A percentile compares a stretch with the other conserved stretches of the same genome.
Conservation (phyloP, 2,329 filamentous ascomycete genomes). For the Diaporthe aspalathi region DNA sequence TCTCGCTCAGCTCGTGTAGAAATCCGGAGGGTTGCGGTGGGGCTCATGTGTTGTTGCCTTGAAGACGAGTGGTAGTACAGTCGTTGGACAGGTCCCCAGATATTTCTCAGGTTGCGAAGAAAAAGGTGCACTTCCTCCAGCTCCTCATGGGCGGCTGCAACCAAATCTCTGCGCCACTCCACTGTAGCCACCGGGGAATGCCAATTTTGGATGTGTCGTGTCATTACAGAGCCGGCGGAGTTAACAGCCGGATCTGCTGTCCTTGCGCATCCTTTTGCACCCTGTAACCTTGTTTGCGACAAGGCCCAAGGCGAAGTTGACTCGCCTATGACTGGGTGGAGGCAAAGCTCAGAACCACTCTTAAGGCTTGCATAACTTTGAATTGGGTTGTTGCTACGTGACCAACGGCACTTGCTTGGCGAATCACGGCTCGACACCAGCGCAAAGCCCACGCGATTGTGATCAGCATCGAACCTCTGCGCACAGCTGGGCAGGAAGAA, state of each 20-base stretch:
- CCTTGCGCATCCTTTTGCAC: neutral
- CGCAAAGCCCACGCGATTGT: neutral
- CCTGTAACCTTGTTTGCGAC: conserved; percentile 19
- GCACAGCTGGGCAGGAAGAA: neutral
- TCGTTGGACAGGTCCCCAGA: neutral
- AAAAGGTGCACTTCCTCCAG: neutral
- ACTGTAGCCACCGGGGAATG: neutral
- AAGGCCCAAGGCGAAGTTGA: neutral
- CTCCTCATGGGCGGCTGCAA: neutral
- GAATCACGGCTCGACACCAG: conserved; percentile 9
- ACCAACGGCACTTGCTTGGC: conserved; percentile 4
- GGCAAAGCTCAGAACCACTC: neutral
- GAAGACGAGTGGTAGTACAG: neutral
- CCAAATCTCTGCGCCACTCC: neutral
- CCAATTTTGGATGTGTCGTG: conserved; percentile 8
- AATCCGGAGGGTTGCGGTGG: neutral
- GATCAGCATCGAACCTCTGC: neutral
- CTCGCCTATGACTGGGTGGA: neutral
- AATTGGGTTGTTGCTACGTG: conserved; percentile 28
- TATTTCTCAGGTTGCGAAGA: neutral
- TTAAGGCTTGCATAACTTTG: neutral
- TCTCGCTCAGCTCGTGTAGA: neutral
- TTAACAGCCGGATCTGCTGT: conserved; percentile 2
- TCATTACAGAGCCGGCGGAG: conserved; percentile 16
- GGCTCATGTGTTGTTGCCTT: neutral